Evolutionary conservation across 805 yeast species (phyloP).

Genomic region (Schwanniomyces occidentalis): DNA sequence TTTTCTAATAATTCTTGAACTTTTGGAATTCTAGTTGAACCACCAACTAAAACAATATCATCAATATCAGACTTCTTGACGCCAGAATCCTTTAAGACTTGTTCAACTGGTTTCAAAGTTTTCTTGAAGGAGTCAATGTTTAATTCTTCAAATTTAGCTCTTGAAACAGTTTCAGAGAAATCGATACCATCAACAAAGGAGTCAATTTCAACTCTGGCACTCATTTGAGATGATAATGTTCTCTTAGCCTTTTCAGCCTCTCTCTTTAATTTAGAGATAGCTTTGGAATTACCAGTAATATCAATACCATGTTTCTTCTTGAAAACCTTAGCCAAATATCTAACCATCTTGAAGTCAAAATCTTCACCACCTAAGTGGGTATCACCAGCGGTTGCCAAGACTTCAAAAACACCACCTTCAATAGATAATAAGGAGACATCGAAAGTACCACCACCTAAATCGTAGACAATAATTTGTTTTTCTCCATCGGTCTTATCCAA

Average conservation of each 20-base stretch:
- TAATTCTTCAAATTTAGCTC: slow-evolving; percentile 51
- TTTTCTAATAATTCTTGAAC: slow-evolving; percentile 48
- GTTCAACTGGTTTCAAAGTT: slow-evolving; percentile 49
- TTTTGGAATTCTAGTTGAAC: slow-evolving; percentile 52
- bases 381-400: slow-evolving; percentile 50
- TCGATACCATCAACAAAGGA: slow-evolving; percentile 50
- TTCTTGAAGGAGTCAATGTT: slow-evolving; percentile 45
- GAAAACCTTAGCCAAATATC: slow-evolving; percentile 43
- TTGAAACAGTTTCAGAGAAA: slow-evolving; percentile 46
- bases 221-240: slow-evolving; percentile 47
- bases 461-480: slow-evolving; percentile 48
- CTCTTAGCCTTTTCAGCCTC: slow-evolving; percentile 52
- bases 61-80: slow-evolving; percentile 46
- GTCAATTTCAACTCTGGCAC: slow-evolving; percentile 45
- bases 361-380: slow-evolving; percentile 55
- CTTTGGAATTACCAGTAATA: slow-evolving; percentile 40
- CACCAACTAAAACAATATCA: slow-evolving; percentile 50
- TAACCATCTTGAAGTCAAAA: slow-evolving; percentile 46
- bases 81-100: slow-evolving; percentile 47
- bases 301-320: slow-evolving; percentile 48
- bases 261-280: slow-evolving; percentile 47
- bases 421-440: slow-evolving; percentile 77
- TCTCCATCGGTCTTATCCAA: slow-evolving; percentile 56
- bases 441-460: slow-evolving; percentile 56
- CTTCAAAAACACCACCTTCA: slow-evolving; percentile 51